Base-by-base conservation (phyloP, 176 grass and related monocot genomes). In the Oryza rufipogon region DNA sequence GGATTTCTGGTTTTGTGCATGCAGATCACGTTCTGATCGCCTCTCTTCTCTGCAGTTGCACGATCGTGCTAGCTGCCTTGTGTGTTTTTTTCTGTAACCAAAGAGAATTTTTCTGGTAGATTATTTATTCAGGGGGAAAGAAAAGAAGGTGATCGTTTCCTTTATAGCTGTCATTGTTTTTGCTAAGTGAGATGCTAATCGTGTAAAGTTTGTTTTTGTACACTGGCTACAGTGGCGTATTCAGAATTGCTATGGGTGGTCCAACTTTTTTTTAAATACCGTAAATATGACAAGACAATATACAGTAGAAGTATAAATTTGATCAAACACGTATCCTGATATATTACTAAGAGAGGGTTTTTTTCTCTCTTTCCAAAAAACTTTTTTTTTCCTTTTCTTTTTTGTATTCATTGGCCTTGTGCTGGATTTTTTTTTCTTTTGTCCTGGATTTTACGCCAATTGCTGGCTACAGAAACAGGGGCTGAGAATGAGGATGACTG, bases 1-100 rank as follows among this genome's bases (percentile, higher is more conserved):
- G 56, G 2, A 2, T 38, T 16, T 28, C 68, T 77, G 34, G 81
- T 74, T 88, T 79, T 78, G 15, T 66, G 75, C 75, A 25, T 26
- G 44, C 56, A 16, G 70, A 58, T 8, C 80, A 22, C 2, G 73
- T 8, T 17, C 51, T 19, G 48, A 56, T 70, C 5, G 0, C 9
- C 4, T 30, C 5, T 0, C 2, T 28, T n/a, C 41, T 7, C 25
- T 52, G 17, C 4, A 20, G 13, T 66, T 45, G 22, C 16, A n/a
- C 61, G 0, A 30, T 41, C 16, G 13, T 28, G 16, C 49, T 20
- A 6, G 52, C 54, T 58, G 19, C 54, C 7, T 58, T 0, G 54
- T 68, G 14, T 51, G 2, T 58, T 76, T 30, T 1, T 64, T 41
- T 25, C 66, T 34, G 10, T 5, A 19, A 19, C 9, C 14, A 9